A percentile compares a stretch with the other conserved stretches of the same genome.
phyloP scores from a whole-genome alignment of 129 eudicot genomes.

The Oenanthe sinensis region DNA sequence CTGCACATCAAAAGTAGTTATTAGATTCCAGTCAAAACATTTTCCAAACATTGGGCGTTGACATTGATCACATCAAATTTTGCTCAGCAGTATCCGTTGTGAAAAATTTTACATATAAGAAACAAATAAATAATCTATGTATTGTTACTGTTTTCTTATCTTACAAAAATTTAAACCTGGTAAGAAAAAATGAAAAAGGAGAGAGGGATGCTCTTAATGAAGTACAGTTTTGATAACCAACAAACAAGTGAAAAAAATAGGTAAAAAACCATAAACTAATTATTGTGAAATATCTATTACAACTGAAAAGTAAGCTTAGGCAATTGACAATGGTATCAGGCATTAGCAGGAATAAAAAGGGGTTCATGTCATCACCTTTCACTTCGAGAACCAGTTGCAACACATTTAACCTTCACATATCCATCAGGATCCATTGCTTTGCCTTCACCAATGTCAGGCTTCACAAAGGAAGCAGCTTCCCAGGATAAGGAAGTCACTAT shows the following conservation, averaged over 20 bases:
- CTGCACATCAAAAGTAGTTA: slow-evolving; percentile 30
- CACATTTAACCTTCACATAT: slow-evolving; percentile 80
- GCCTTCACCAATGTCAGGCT: slow-evolving; percentile 63
- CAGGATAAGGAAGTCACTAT: slow-evolving; percentile 72
- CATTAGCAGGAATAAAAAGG: not conserved
- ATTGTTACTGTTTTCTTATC: not conserved
- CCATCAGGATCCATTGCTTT: slow-evolving; percentile 88
- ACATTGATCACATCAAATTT: not conserved
- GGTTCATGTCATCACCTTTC: slow-evolving; percentile 42
- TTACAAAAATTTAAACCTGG: not conserved
- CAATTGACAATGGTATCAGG: not conserved
- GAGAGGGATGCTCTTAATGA: not conserved
- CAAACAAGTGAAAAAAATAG: slow-evolving; percentile 1
- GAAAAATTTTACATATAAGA: not conserved
- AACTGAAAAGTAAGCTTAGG: not conserved
- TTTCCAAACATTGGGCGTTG: not conserved
- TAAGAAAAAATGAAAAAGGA: not conserved
- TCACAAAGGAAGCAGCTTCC: slow-evolving; percentile 83
- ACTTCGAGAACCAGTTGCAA: slow-evolving; percentile 57
- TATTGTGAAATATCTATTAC: not conserved
- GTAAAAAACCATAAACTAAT: not conserved
- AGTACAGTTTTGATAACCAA: not conserved
- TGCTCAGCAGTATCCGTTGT: not conserved
- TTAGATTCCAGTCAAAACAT: not conserved
- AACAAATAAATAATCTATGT: not conserved